Base-by-base conservation (phyloP, 805 yeast species). In the Metschnikowia reukaufii region DNA sequence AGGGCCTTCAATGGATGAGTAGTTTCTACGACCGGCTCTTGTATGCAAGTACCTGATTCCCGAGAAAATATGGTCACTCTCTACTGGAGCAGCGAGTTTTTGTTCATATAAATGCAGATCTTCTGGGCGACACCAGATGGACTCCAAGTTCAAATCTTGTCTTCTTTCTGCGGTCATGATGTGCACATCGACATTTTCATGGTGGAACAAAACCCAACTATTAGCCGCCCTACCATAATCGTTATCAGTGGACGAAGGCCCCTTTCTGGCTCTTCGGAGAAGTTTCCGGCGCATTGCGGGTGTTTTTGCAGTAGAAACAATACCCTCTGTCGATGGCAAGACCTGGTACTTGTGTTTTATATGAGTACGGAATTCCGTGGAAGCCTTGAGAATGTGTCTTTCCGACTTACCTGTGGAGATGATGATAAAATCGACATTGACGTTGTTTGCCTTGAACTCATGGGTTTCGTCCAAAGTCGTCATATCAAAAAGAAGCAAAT, bases 131-230 rank as follows among this genome's bases (percentile, higher is more conserved):
- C 77, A 73, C 84, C 88, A 89, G 36, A 89, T 59, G 19, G 76
- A 71, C 62, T 89, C 96, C 60, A 91, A 72, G 57, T 87, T 81
- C 53, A 92, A 67, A 48, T 79, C 83, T 15, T 64, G 61, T 48
- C 97, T 73, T 63, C 92, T 79, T 34, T 81, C 83, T 4, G 74
- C 72, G 0, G 96, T 88, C 58, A 91, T 66, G 15, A 91, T 65
- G 64, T 91, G 96, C 27, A 91, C 75, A 45, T 73, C 78, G 3
- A 89, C 77, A 32, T 81, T 80, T 50, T 83, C 85, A 40, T 88
- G 77, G 56, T 88, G 89, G 39, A 90, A 71, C 78, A 88, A 81
- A 18, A 88, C 81, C 98, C 98, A 91, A 20, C 87, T 78, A 56
- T 88, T 89, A 4, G 82, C 73, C 5, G 72, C 55, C 10, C 69